Evolutionary conservation across 2,329 filamentous ascomycete species (phyloP), one percentile per base, ranked within the genome.

Genomic region (Penicillium sp.): DNA sequence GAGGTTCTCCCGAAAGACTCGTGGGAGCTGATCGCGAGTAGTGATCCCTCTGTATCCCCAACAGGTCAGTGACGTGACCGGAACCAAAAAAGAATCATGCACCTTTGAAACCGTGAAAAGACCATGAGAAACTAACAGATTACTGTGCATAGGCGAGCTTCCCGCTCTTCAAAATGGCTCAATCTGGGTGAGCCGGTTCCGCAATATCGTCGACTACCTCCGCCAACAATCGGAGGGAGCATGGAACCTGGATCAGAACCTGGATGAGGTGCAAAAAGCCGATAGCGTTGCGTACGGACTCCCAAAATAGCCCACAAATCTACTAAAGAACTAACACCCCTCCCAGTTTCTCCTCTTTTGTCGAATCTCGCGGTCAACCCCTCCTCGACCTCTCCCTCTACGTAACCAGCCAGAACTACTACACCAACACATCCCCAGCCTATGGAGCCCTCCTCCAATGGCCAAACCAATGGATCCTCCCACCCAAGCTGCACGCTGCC

Each of bases 381-480:
- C 83, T 97, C 56, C 72, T 97, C 64, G 89, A 95, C 64, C 85
- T 97, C 53, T 92, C 87, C 47, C 86, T 97, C 63, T 97, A 95
- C 72, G 88, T 94, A 59, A 94, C 91, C 30, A 90, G 88, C 53
- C 85, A 91, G 60, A 97, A 97, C 77, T 99, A 94, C 82, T 80
- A 85, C 51, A 78, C 81, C 40, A 77, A 82, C 45, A 96, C 91
- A 4, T 85, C 91, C 14, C 89, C 91, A 2, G 87, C 90, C 35
- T 96, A 91, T 75, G 90, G 87, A 61, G 77, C 79, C 6, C 82
- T 97, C 53, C 83, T 97, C 36, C 84, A 88, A 38, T 96, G 94
- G 79, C 91, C 94, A 16, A 81, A 91, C 58, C 92, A 92, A 64
- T 99, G 94, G 84, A 88, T 89, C 39, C 79, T 95, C 5, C 92